Base-by-base conservation (phyloP, 768 basidiomycete genomes). In the Gloeostereum incarnatum region DNA sequence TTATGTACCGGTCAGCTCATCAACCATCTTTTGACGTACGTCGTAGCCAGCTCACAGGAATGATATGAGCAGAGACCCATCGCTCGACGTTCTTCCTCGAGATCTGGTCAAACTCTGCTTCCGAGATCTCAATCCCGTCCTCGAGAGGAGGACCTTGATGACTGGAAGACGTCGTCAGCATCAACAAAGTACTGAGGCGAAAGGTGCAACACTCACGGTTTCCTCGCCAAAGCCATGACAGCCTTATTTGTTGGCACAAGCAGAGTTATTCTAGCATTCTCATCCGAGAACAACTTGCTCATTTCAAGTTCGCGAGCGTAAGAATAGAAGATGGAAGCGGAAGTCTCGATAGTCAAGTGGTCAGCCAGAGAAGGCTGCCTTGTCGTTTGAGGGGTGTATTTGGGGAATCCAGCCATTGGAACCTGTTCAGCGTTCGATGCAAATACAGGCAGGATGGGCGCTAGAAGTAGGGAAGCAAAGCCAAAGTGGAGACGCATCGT, bases 231-330 rank as follows among this genome's bases (percentile, higher is more conserved):
- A 3, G 79, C 78, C 75, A 90, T 87, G 11, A 92, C 76, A 6
- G 88, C 90, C 56, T 81, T 85, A 58, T 94, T 92, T 18, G 83
- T 86, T 1, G 90, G 90, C 4, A 81, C 88, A 30, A 94, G 68
- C 7, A 93, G 37, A 0, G 88, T 88, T 39, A 63, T 56, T 5
- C 56, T 63, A 2, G 50, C 40, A n/a, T 40, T 39, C 5, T 52
- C 39, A 23, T 67, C 59, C 13, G 56, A 51, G 35, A 90, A 70
- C 7, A 65, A 61, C 21, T 53, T 49, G 51, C 77, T 79, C n/a
- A 81, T 47, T 46, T 73, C 66, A 2, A 78, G 62, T 49, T 88
- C 86, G 5, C 86, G 70, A 3, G 84, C 81, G 53, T 90, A 90
- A 0, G 81, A 77, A 54, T 78, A 88, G 66, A 87, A 91, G 36